These are phyloP conservation scores for Botrytis pseudocinerea DNA, from an alignment of 2,329 filamentous ascomycete species.

Conservation along the genomic window DNA sequence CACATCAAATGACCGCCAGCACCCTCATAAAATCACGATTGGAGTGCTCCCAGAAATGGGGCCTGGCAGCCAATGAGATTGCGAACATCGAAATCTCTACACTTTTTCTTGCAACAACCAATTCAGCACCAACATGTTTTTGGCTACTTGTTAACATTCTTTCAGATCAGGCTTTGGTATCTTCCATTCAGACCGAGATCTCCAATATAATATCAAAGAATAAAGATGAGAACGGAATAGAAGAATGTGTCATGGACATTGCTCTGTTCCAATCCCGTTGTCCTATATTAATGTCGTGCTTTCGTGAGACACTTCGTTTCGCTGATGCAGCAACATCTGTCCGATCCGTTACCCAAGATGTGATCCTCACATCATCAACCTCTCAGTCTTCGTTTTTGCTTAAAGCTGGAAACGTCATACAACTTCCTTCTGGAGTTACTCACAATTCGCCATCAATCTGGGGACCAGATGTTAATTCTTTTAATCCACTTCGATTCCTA, in stretches of 20 bases:
- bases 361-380: constrained; percentile 41
- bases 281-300: constrained; percentile 48
- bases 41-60: constrained; percentile 37
- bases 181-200: constrained; percentile 41
- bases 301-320: constrained; percentile 49
- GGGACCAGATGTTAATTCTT: constrained; percentile 46
- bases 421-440: constrained; percentile 48
- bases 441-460: constrained; percentile 47
- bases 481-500: constrained; percentile 48
- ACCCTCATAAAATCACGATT: constrained; percentile 39
- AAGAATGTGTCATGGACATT: constrained; percentile 30
- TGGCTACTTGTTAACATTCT: constrained; percentile 45
- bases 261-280: constrained; percentile 43
- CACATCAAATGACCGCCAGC: constrained; percentile 39
- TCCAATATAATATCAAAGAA: constrained; percentile 25
- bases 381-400: constrained; percentile 45
- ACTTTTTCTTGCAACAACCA: constrained; percentile 41
- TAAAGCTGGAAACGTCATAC: constrained; percentile 46
- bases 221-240: constrained; percentile 3
- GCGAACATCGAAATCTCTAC: constrained; percentile 42
- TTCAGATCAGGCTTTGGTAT: constrained; percentile 37
- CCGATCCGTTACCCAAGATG: constrained; percentile 47
- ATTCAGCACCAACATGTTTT: constrained; percentile 45
- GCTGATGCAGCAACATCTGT: constrained; percentile 44
- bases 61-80: constrained; percentile 39